Evolutionary conservation across 179 eudicot species (phyloP).

Genomic region (Actinidia arguta): DNA sequence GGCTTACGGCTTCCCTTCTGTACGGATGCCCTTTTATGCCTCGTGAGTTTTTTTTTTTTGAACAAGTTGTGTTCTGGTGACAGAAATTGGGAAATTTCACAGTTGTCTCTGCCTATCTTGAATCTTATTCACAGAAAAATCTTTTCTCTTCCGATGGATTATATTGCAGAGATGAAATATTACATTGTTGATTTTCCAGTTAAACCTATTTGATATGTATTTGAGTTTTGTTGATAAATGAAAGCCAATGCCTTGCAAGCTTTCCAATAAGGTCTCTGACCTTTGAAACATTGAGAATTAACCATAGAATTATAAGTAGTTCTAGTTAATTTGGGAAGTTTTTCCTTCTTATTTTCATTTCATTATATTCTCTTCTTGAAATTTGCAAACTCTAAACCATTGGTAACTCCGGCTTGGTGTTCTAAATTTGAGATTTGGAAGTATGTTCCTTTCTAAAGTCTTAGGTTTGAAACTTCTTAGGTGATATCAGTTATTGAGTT

Average conservation of each 20-base stretch:
- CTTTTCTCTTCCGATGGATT: no score
- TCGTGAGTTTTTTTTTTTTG: neutral
- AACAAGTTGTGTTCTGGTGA: neutral
- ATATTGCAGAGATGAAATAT: neutral
- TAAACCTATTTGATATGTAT: neutral
- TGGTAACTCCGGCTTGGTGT: no score
- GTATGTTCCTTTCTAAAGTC: no score
- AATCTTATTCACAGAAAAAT: neutral
- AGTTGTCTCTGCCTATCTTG: neutral
- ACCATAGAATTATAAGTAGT: no score
- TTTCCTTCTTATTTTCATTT: no score
- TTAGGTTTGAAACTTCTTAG: no score
- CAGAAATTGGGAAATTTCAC: neutral
- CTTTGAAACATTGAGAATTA: neutral
- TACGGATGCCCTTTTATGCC: neutral
- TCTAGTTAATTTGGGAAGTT: no score
- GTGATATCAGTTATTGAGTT: no score
- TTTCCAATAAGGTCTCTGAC: neutral
- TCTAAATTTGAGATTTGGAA: no score
- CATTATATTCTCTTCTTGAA: no score
- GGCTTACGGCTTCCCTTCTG: neutral
- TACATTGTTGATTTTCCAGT: neutral
- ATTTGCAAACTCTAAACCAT: no score
- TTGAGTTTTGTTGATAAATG: neutral
- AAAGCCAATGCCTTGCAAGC: neutral